These are phyloP conservation scores for Populus davidiana DNA, from an alignment of 345 rosid genomes.

Conservation along the genomic window DNA sequence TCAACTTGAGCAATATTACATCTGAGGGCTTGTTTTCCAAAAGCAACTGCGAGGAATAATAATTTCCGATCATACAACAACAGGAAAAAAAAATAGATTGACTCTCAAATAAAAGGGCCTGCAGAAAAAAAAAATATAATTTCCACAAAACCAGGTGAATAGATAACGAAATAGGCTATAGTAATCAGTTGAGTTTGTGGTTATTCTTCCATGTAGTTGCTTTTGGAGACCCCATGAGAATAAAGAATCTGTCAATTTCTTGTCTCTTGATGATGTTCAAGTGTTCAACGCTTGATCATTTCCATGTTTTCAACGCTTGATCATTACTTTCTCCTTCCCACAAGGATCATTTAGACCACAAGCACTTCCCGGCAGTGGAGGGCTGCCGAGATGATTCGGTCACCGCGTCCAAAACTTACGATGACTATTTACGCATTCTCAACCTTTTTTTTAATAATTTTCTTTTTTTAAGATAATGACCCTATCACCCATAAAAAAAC, in stretches of 20 bases:
- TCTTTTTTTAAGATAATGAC: too few relatives aligned
- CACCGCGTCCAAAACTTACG: too few relatives aligned
- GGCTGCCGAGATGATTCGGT: too few relatives aligned
- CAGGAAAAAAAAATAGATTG: background rate
- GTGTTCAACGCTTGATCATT: too few relatives aligned
- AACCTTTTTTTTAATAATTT: too few relatives aligned
- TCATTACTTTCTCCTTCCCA: background rate
- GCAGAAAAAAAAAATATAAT: too few relatives aligned
- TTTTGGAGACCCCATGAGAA: background rate
- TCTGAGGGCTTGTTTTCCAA: constrained; percentile 23
- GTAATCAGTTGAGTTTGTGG: constrained; percentile 11
- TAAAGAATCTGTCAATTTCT: background rate
- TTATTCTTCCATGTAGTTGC: constrained; percentile 20
- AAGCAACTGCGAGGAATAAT: constrained; percentile 20
- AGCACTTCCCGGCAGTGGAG: too few relatives aligned
- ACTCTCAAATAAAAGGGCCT: background rate
- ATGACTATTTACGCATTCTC: too few relatives aligned
- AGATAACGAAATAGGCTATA: background rate
- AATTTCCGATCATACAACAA: constrained; percentile 19
- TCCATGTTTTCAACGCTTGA: background rate
- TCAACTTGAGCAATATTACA: constrained; percentile 34
- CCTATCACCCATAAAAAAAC: too few relatives aligned
- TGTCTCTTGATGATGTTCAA: background rate
- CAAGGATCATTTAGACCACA: background rate
- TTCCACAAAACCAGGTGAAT: background rate